These are phyloP conservation scores for Wickerhamomyces ciferrii DNA, from an alignment of 805 yeast species.

Conservation along the genomic window DNA sequence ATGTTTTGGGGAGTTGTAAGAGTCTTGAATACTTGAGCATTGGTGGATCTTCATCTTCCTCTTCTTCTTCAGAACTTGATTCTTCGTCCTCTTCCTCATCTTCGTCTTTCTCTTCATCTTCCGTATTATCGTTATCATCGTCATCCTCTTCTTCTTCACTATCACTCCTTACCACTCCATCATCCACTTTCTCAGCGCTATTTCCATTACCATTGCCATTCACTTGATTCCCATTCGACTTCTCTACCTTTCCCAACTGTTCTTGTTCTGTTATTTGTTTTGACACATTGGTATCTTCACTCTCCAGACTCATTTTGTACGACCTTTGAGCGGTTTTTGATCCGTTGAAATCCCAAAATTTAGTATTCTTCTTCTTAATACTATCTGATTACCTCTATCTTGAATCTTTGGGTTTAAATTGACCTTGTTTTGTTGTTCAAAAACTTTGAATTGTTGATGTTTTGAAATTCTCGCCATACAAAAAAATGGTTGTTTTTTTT, in stretches of 20 bases:
- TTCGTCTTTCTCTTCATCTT: constrained; percentile 13
- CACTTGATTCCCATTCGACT: background rate
- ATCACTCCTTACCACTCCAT: background rate
- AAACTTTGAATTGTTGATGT: too few species aligned
- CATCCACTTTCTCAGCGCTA: background rate
- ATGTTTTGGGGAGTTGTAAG: constrained; percentile 58
- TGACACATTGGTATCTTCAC: background rate
- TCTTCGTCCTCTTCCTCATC: constrained; percentile 22
- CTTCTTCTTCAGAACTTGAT: constrained; percentile 32
- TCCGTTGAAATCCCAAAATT: too few species aligned
- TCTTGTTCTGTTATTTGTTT: background rate
- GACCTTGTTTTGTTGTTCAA: too few species aligned
- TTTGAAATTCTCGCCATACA: too few species aligned
- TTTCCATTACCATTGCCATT: background rate
- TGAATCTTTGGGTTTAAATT: too few species aligned
- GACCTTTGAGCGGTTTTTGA: background rate
- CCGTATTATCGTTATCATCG: constrained; percentile 1
- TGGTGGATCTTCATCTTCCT: constrained; percentile 62
- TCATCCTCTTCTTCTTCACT: background rate
- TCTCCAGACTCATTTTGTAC: background rate
- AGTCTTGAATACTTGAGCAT: constrained; percentile 69
- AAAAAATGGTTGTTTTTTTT: too few species aligned
- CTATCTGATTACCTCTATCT: too few species aligned
- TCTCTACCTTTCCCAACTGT: background rate
- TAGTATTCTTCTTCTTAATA: too few species aligned